A percentile compares a stretch with the other conserved stretches of the same genome.
phyloP scores from a whole-genome alignment of 2,329 filamentous ascomycete species.

The Nemania bipapillata region DNA sequence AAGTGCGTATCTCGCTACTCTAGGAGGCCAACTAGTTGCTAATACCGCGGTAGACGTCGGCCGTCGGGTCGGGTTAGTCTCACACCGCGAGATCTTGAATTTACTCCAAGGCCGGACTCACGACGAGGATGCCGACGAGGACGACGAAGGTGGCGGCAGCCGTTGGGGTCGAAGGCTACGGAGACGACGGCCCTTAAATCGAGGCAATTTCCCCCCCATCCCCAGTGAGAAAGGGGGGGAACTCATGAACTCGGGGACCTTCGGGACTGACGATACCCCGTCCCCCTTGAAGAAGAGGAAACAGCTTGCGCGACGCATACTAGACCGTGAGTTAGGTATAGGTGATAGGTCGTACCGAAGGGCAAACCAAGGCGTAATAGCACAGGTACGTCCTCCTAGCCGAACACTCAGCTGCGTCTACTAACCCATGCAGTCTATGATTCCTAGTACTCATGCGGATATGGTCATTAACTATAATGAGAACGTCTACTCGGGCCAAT shows the following conservation, averaged over 20 bases:
- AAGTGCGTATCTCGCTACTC: slow-evolving; percentile 43
- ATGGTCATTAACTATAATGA: slow-evolving; percentile 87
- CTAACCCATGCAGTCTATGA: slow-evolving; percentile 67
- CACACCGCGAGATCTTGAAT: slow-evolving; percentile 56
- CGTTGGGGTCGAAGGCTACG: slow-evolving; percentile 58
- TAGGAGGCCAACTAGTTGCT: slow-evolving; percentile 38
- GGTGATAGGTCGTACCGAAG: slow-evolving; percentile 68
- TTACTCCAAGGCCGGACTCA: slow-evolving; percentile 56
- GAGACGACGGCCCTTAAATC: slow-evolving; percentile 59
- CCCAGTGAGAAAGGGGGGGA: slow-evolving; percentile 80
- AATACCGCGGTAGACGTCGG: slow-evolving; percentile 44
- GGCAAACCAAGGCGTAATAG: slow-evolving; percentile 72
- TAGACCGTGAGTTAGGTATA: slow-evolving; percentile 85
- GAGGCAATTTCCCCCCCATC: slow-evolving; percentile 78
- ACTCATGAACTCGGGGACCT: slow-evolving; percentile 83
- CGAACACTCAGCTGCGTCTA: background rate
- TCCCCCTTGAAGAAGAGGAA: slow-evolving; percentile 64
- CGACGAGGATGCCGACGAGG: slow-evolving; percentile 52
- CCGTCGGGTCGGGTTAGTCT: slow-evolving; percentile 43
- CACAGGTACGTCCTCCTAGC: slow-evolving; percentile 63
- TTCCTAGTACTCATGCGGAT: slow-evolving; percentile 81
- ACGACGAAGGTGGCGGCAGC: slow-evolving; percentile 52
- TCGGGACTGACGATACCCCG: slow-evolving; percentile 71
- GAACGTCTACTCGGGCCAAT: slow-evolving; percentile 93
- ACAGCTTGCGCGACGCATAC: slow-evolving; percentile 74